Evolutionary conservation across 2,329 filamentous ascomycete species (phyloP).

Genomic region (Tolypocladium sp.): DNA sequence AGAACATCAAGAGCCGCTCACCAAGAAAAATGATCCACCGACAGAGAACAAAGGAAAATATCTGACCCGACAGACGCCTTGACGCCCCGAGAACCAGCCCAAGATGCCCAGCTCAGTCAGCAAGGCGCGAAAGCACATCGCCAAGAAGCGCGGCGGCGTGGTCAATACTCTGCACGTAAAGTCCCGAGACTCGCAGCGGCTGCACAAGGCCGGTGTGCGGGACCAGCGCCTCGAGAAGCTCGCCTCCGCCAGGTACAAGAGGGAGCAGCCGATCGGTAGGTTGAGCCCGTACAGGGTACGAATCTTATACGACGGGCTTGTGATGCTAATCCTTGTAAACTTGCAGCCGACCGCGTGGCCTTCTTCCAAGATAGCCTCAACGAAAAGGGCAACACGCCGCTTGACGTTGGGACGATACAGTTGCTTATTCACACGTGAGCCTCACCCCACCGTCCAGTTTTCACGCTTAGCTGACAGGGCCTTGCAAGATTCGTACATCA

Average conservation of each 20-base stretch:
- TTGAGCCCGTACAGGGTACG: background rate
- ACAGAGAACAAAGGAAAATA: background rate
- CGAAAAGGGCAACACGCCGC: slow-evolving; percentile 34
- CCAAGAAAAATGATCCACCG: background rate
- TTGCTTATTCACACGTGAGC: slow-evolving; percentile 51
- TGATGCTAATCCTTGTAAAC: background rate
- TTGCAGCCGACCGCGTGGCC: slow-evolving; percentile 25
- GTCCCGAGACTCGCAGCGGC: slow-evolving; percentile 73
- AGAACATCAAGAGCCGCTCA: background rate
- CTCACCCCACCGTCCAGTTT: background rate
- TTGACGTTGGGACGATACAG: slow-evolving; percentile 49
- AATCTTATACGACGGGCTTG: background rate
- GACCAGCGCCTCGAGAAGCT: slow-evolving; percentile 76
- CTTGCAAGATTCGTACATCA: slow-evolving; percentile 51
- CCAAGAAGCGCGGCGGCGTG: slow-evolving; percentile 73
- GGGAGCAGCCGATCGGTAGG: slow-evolving; percentile 65
- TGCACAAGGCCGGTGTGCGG: slow-evolving; percentile 70
- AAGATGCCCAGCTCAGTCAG: slow-evolving; percentile 68
- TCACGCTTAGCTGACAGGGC: slow-evolving; percentile 14
- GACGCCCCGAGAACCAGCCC: slow-evolving; percentile 1
- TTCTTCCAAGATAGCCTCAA: slow-evolving; percentile 63
- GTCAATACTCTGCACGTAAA: slow-evolving; percentile 75
- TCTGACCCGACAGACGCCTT: background rate
- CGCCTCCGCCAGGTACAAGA: slow-evolving; percentile 59
- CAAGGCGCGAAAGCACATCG: slow-evolving; percentile 83